Evolutionary conservation across 176 grass and related monocot genomes (phyloP), one percentile per base, ranked within the genome.

Genomic region (Avena atlantica): DNA sequence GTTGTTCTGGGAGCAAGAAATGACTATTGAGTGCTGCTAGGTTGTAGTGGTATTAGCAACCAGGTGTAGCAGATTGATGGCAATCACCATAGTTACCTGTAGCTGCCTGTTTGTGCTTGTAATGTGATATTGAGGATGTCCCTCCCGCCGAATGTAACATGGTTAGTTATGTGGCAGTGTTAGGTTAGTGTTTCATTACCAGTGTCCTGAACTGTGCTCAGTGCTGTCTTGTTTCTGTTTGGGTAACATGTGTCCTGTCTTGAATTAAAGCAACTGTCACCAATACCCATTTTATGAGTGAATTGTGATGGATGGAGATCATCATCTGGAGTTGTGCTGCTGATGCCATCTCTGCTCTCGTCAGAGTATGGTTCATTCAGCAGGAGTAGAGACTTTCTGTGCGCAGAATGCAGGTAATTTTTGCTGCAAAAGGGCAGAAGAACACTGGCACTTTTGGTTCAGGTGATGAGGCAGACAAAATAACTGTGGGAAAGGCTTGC

Each of bases 51-150:
- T 71, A 45, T 71, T 71, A 45, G 37, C 69, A 71, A 45, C 69
- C 69, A 71, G 8, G 69, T 21, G 69, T 45, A 71, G 69, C 36
- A 45, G 37, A 71, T 37, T 44, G 17, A 70, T 21, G 37, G 34
- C 11, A 70, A 70, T 16, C 34, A 42, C 67, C 59, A 16, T 70
- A 42, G 67, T 34, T 42, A 82, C 61, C 76, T 90, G 23, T 84
- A 63, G 52, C 81, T 78, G 55, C 29, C 37, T 74, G 29, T 52
- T 86, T 70, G 53, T 44, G 36, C 16, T 70, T 71, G 34, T n/a
- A 19, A 71, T 71, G 19, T 45, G 69, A 44, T 71, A 21, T 71
- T 40, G 37, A 45, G 69, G 69, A 45, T 45, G 36, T n/a, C 69
- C 37, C 69, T 70, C 68, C 36, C 8, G 17, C 16, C 36, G 8